phyloP scores from a whole-genome alignment of 352 stramenopile species.

The Elongisporangium anandrum region DNA sequence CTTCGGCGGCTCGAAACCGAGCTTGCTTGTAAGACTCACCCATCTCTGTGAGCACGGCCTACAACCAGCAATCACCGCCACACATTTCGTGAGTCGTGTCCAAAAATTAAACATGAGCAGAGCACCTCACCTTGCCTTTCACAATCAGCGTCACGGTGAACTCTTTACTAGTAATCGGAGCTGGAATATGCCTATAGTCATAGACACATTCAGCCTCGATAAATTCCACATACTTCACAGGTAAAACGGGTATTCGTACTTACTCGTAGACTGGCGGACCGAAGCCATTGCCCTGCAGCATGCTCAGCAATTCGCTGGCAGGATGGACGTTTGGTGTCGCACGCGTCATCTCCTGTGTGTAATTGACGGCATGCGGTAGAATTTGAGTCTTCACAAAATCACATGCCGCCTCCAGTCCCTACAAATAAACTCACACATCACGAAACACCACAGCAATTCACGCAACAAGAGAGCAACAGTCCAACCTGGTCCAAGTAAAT shows the following conservation, averaged over 20 bases:
- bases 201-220: too few relatives aligned
- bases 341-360: slow-evolving; percentile 10
- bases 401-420: slow-evolving; percentile 61
- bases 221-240: too few relatives aligned
- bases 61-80: slow-evolving; percentile 6
- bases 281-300: neutral
- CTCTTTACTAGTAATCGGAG: slow-evolving; percentile 26
- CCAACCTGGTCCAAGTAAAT: slow-evolving; percentile 48
- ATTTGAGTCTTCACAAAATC: slow-evolving; percentile 59
- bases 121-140: slow-evolving; percentile 42
- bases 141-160: slow-evolving; percentile 59
- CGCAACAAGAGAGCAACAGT: too few relatives aligned
- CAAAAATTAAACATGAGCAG: too few relatives aligned
- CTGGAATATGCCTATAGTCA: slow-evolving; percentile 58
- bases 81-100: too few relatives aligned
- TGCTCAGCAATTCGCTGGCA: too few relatives aligned
- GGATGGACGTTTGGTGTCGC: too few relatives aligned
- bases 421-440: too few relatives aligned
- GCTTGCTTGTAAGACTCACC: slow-evolving; percentile 59
- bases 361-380: slow-evolving; percentile 45
- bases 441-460: too few relatives aligned
- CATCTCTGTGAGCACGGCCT: slow-evolving; percentile 41
- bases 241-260: too few relatives aligned
- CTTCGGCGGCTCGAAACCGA: slow-evolving; percentile 46
- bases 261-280: too few relatives aligned